These are phyloP conservation scores for Talaromyces ruber DNA, from an alignment of 495 filamentous ascomycete species.

Conservation along the genomic window DNA sequence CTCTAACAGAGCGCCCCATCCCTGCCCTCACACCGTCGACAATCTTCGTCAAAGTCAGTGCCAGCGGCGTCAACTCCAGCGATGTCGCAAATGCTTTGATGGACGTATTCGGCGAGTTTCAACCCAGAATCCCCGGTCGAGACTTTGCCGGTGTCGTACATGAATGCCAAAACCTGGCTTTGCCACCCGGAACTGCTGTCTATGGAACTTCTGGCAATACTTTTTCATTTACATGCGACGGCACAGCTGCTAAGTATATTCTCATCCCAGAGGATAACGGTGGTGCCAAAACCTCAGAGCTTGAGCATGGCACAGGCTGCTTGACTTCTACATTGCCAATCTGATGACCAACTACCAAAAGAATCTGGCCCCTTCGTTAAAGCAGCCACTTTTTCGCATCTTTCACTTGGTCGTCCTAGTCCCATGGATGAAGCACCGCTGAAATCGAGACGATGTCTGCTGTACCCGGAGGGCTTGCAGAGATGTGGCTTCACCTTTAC, in stretches of 20 bases:
- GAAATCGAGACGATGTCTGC: constrained; percentile 18
- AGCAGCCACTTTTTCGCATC: constrained; percentile 2
- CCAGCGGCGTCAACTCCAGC: background rate
- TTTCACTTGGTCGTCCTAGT: constrained; percentile 18
- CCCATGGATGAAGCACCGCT: constrained; percentile 27
- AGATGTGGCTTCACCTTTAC: constrained; percentile 1
- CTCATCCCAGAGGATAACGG: background rate
- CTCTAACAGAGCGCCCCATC: background rate
- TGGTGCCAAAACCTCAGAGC: background rate
- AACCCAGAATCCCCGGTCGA: background rate
- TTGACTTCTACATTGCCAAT: constrained; percentile 1
- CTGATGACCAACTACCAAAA: constrained; percentile 3
- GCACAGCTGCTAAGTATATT: background rate
- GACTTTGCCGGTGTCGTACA: background rate
- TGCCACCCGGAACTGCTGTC: background rate
- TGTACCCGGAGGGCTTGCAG: constrained; percentile 9
- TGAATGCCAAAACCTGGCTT: background rate
- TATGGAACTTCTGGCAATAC: background rate
- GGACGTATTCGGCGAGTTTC: background rate
- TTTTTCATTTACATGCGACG: background rate
- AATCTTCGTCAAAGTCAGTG: background rate
- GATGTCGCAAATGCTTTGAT: background rate
- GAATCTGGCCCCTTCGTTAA: background rate
- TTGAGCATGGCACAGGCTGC: background rate
- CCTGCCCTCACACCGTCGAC: background rate